phyloP scores from a whole-genome alignment of 2,329 filamentous ascomycete species.

The Fusarium tuaranense region DNA sequence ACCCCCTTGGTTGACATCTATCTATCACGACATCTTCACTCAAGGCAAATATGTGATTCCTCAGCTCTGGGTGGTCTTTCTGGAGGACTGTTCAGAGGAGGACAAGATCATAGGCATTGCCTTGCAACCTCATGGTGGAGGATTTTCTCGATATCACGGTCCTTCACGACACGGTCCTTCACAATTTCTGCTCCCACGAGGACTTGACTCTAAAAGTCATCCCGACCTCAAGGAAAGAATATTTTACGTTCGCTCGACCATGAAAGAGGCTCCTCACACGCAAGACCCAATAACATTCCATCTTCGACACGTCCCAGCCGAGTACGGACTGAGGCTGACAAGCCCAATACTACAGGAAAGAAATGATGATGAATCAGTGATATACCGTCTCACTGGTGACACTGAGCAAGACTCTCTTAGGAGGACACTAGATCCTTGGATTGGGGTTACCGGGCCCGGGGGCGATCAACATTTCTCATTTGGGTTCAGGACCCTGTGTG shows the following conservation, averaged over 20 bases:
- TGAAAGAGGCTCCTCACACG: too few species aligned
- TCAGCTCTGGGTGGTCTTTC: neutral
- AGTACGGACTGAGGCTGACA: neutral
- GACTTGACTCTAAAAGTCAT: neutral
- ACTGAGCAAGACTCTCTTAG: neutral
- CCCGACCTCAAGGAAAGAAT: neutral
- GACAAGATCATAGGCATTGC: neutral
- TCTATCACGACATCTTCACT: neutral
- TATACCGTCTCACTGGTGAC: neutral
- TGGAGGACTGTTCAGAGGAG: neutral
- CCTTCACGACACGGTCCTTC: neutral
- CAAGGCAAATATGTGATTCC: rapidly evolving
- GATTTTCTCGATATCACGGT: neutral
- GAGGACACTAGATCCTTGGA: too few species aligned
- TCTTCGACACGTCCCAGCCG: neutral
- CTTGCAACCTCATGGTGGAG: rapidly evolving
- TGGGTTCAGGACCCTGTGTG: neutral
- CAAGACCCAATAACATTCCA: neutral
- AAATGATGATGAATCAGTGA: neutral
- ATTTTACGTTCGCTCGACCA: neutral
- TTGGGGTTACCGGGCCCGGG: neutral
- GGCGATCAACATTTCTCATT: neutral
- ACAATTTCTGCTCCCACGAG: neutral
- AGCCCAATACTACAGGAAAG: neutral
- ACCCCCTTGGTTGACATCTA: neutral